These are phyloP conservation scores for Powellomyces hirtus DNA, from an alignment of 192 early-diverging fungal genomes.

Conservation along the genomic window DNA sequence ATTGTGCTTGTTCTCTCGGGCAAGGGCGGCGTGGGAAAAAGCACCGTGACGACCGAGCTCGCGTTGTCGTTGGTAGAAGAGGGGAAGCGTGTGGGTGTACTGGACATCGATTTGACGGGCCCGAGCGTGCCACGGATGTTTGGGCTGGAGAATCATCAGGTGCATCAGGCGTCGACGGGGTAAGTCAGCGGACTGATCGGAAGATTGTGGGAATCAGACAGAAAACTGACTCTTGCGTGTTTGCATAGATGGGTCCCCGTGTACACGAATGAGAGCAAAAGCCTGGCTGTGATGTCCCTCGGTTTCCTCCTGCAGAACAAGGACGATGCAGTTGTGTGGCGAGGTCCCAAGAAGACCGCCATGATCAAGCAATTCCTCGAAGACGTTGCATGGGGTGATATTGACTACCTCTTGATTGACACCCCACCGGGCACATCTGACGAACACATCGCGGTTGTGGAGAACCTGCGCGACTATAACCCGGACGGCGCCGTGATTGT, in stretches of 20 bases:
- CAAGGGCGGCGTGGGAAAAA: conserved; percentile 98
- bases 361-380: conserved; percentile 95
- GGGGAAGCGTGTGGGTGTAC: conserved; percentile 62
- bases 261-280: conserved; percentile 35
- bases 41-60: conserved; percentile 87
- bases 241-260: conserved; percentile 48
- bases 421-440: conserved; percentile 98
- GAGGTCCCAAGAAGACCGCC: conserved; percentile 88
- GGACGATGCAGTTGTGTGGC: conserved; percentile 93
- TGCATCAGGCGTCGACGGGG: conserved; percentile 79
- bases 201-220: neutral
- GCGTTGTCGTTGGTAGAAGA: conserved; percentile 72
- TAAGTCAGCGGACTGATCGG: conserved; percentile 43
- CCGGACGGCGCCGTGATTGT: conserved; percentile 51
- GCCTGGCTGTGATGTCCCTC: conserved; percentile 83
- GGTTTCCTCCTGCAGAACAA: conserved; percentile 87
- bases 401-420: conserved; percentile 94
- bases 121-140: conserved; percentile 93
- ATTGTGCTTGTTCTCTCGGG: conserved; percentile 95
- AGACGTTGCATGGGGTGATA: conserved; percentile 90
- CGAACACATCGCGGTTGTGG: conserved; percentile 88
- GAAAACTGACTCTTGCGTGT: neutral
- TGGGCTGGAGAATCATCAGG: conserved; percentile 75
- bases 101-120: conserved; percentile 96
- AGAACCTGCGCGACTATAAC: conserved; percentile 70